Evolutionary conservation across 371 early-diverging fungal species (phyloP).

Genomic region (Encephalitozoon romaleae): DNA sequence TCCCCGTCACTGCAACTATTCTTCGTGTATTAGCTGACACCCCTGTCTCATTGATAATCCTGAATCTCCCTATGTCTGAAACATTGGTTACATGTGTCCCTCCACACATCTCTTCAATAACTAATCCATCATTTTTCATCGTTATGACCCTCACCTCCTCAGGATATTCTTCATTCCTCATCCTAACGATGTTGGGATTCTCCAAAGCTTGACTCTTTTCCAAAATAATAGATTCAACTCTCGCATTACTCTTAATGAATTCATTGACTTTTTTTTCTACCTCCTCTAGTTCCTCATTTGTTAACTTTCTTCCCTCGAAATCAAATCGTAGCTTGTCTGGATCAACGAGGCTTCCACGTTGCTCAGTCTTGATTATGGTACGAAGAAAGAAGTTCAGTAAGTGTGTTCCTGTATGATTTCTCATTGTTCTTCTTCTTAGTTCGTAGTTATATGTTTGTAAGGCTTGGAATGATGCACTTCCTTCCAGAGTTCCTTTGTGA

Average conservation of each 20-base stretch:
- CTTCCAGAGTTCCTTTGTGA: conserved; percentile 82
- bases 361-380: conserved; percentile 65
- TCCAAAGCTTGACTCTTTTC: conserved; percentile 82
- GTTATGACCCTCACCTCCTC: conserved; percentile 64
- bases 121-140: conserved; percentile 68
- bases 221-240: conserved; percentile 78
- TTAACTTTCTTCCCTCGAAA: conserved; percentile 71
- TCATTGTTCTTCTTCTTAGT: conserved; percentile 75
- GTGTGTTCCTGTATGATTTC: conserved; percentile 95
- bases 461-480: conserved; percentile 67
- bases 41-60: conserved; percentile 78
- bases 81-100: conserved; percentile 92
- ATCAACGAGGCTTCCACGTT: conserved; percentile 92
- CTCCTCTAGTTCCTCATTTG: conserved; percentile 68
- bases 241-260: conserved; percentile 68
- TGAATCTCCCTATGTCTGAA: conserved; percentile 75
- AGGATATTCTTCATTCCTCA: conserved; percentile 73
- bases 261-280: conserved; percentile 73
- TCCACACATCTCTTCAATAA: conserved; percentile 92
- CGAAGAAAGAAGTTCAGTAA: conserved; percentile 86
- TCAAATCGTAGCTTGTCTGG: conserved; percentile 92
- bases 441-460: conserved; percentile 69
- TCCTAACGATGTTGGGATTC: conserved; percentile 79
- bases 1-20: conserved; percentile 83
- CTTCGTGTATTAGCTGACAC: conserved; percentile 91